Evolutionary conservation across 2,329 filamentous ascomycete species (phyloP).

Genomic region (Aspergillus terreus): DNA sequence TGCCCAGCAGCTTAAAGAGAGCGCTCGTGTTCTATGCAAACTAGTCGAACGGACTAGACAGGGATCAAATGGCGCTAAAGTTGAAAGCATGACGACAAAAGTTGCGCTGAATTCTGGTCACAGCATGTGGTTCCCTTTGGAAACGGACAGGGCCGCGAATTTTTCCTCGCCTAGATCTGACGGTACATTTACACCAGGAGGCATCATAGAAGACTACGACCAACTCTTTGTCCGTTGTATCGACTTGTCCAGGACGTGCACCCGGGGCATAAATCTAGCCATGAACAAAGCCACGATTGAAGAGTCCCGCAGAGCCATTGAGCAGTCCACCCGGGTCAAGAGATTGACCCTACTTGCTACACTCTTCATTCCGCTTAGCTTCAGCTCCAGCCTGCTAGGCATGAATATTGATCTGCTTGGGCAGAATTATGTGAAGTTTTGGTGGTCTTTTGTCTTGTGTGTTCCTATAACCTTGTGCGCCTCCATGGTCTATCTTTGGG

Average conservation of each 20-base stretch:
- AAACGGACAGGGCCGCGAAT: background rate
- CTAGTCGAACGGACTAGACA: background rate
- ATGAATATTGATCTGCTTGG: slow-evolving; percentile 6
- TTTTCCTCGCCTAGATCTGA: background rate
- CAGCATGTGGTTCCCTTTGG: background rate
- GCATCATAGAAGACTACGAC: slow-evolving; percentile 2
- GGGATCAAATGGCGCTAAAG: background rate
- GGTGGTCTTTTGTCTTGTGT: slow-evolving; percentile 7
- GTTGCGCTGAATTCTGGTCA: background rate
- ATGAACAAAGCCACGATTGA: slow-evolving; percentile 6
- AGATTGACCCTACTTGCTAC: slow-evolving; percentile 5
- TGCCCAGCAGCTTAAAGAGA: slow-evolving; percentile 3
- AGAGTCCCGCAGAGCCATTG: slow-evolving; percentile 5
- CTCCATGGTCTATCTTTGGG: background rate
- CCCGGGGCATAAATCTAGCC: slow-evolving; percentile 2
- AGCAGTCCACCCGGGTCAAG: slow-evolving; percentile 3
- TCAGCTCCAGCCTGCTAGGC: slow-evolving; percentile 4
- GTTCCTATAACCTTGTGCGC: slow-evolving; percentile 1
- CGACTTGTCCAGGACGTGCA: slow-evolving; percentile 3
- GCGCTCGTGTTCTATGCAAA: background rate
- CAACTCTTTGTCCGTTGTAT: background rate
- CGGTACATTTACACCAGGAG: background rate
- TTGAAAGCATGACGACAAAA: background rate
- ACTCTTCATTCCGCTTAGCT: slow-evolving; percentile 5
- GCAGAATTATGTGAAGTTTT: slow-evolving; percentile 2